Evolutionary conservation across 169 alveolate species (phyloP).

Genomic region (Theileria orientalis): DNA sequence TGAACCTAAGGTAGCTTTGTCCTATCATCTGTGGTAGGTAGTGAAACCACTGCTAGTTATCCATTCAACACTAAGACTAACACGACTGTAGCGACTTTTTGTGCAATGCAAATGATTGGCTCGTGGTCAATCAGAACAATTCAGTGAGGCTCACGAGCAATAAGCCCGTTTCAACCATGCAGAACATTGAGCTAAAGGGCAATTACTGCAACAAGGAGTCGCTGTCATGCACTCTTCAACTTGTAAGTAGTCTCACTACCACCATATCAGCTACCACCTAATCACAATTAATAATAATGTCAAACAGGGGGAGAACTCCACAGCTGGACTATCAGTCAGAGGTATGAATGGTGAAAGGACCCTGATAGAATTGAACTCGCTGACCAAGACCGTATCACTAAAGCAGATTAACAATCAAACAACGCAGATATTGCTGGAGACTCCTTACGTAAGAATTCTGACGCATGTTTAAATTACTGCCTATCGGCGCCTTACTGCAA

Average conservation of each 20-base stretch:
- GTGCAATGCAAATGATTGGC: constrained; percentile 50
- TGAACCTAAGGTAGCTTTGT: constrained; percentile 23
- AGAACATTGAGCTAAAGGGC: constrained; percentile 31
- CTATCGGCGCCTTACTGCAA: too few relatives aligned
- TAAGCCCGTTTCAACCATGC: constrained; percentile 38
- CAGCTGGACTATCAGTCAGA: constrained; percentile 49
- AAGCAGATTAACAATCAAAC: constrained; percentile 14
- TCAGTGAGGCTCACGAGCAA: constrained; percentile 43
- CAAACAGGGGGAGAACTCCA: constrained; percentile 54
- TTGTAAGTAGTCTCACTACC: constrained; percentile 34
- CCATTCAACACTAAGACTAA: neutral
- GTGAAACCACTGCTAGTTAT: neutral
- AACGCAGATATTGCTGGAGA: constrained; percentile 29
- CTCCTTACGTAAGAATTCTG: constrained; percentile 41
- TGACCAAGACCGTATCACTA: constrained; percentile 56
- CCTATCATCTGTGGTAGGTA: too few relatives aligned
- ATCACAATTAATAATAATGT: too few relatives aligned
- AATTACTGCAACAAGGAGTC: constrained; percentile 46
- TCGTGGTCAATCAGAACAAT: constrained; percentile 44
- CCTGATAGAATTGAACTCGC: constrained; percentile 52
- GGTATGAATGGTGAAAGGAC: constrained; percentile 22
- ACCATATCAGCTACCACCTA: too few relatives aligned
- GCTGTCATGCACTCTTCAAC: constrained; percentile 30
- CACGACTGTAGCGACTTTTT: constrained; percentile 35
- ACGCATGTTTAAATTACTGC: too few relatives aligned